phyloP scores from a whole-genome alignment of 768 basidiomycete genomes.

The Panaeolus papilionaceus region DNA sequence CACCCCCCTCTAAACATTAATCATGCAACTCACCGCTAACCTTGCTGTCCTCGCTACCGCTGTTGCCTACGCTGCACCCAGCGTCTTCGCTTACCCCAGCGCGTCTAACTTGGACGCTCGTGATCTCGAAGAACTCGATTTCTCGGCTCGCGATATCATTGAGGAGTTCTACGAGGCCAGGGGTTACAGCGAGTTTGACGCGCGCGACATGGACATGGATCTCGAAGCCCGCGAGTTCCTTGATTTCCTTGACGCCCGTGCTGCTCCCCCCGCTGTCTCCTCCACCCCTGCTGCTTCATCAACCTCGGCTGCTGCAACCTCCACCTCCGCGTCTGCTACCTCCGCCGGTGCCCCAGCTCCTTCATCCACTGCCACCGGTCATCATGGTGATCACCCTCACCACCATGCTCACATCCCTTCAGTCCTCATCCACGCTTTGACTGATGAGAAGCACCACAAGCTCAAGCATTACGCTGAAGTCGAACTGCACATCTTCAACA shows the following conservation, averaged over 20 bases:
- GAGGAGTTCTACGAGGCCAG: slow-evolving; percentile 15
- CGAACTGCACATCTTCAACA: slow-evolving; percentile 3
- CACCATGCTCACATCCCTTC: not conserved
- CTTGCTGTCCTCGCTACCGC: slow-evolving; percentile 30
- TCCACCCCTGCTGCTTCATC: not conserved
- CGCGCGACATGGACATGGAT: slow-evolving; percentile 25
- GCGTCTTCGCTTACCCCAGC: slow-evolving; percentile 26
- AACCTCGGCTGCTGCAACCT: not conserved
- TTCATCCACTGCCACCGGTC: not conserved
- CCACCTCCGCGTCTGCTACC: not conserved
- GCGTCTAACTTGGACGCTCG: not conserved
- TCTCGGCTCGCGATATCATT: slow-evolving; percentile 16
- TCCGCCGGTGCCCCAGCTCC: not conserved
- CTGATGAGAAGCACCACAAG: slow-evolving; percentile 5
- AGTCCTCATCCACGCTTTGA: not conserved
- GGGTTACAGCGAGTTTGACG: slow-evolving; percentile 19
- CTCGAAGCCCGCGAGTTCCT: slow-evolving; percentile 28
- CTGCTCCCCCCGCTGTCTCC: not conserved
- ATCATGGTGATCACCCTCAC: not conserved
- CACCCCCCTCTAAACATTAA: slow-evolving; percentile 19
- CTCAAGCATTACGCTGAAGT: slow-evolving; percentile 9
- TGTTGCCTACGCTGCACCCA: slow-evolving; percentile 25
- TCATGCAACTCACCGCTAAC: slow-evolving; percentile 32
- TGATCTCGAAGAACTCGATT: not conserved
- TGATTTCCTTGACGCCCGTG: slow-evolving; percentile 24